A percentile compares a stretch with the other conserved stretches of the same genome.
These are phyloP conservation scores for Ophiobolus disseminans DNA, from an alignment of 2,329 filamentous ascomycete species.

Conservation along the genomic window DNA sequence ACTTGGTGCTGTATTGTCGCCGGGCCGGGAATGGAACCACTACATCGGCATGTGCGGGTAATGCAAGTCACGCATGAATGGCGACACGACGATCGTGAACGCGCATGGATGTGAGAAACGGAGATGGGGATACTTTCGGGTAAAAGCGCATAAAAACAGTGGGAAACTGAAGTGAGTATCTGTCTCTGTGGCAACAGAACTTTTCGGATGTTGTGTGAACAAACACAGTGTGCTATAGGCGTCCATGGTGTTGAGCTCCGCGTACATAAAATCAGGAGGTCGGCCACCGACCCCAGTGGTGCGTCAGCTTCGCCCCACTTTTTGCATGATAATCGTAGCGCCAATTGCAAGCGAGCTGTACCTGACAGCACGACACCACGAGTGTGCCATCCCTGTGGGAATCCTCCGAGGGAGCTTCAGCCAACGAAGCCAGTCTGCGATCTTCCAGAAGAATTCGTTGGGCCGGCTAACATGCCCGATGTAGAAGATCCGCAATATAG, in stretches of 20 bases:
- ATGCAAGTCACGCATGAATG: neutral
- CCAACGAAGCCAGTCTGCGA: neutral
- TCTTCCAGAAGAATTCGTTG: neutral
- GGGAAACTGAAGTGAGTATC: no score
- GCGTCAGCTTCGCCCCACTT: conserved; percentile 2
- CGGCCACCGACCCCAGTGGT: neutral
- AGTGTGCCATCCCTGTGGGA: conserved; percentile 7
- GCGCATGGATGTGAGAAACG: neutral
- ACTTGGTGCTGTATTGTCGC: neutral
- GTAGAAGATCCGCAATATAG: neutral
- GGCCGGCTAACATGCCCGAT: neutral
- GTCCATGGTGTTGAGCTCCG: neutral
- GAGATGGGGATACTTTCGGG: neutral
- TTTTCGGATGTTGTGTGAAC: neutral
- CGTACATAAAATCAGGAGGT: conserved; percentile 11
- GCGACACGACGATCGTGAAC: neutral
- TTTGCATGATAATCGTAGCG: neutral
- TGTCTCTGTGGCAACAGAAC: no score
- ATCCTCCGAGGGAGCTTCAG: neutral
- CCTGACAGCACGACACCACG: conserved; percentile 1
- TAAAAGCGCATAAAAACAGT: neutral
- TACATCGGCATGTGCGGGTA: conserved; percentile 2
- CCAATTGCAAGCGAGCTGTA: neutral
- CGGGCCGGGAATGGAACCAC: neutral
- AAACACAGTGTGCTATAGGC: neutral